phyloP scores from a whole-genome alignment of 371 early-diverging fungal genomes.

The Mortierella sp. region DNA sequence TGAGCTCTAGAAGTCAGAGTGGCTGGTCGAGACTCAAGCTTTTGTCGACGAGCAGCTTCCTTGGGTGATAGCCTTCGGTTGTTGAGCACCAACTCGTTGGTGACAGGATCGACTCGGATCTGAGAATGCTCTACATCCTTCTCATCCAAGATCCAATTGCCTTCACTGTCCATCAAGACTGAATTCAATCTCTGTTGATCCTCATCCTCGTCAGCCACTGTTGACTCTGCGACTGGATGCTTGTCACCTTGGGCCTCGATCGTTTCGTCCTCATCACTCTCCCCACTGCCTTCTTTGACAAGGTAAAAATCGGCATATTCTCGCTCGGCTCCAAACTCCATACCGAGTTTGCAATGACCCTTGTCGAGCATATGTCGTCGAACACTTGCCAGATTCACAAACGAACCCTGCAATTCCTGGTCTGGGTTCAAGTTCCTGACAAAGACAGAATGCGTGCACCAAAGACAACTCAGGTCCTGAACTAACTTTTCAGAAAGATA shows the following conservation, averaged over 20 bases:
- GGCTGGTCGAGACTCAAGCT: conserved; percentile 38
- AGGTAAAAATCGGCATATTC: conserved; percentile 73
- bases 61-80: conserved; percentile 47
- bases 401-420: conserved; percentile 38
- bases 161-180: conserved; percentile 43
- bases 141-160: conserved; percentile 49
- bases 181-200: conserved; percentile 10
- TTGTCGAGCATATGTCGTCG: conserved; percentile 76
- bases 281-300: conserved; percentile 32
- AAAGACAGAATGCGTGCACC: conserved; percentile 60
- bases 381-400: conserved; percentile 64
- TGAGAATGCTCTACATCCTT: conserved; percentile 5
- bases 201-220: conserved; percentile 40
- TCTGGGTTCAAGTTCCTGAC: conserved; percentile 30
- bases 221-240: conserved; percentile 4
- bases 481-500: conserved; percentile 72
- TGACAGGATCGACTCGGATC: conserved; percentile 37
- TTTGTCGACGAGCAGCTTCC: conserved; percentile 49
- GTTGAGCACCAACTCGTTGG: conserved; percentile 52
- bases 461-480: conserved; percentile 67
- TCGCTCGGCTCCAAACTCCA: conserved; percentile 67
- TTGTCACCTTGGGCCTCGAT: conserved; percentile 6
- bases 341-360: conserved; percentile 73
- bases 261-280: conserved; percentile 12
- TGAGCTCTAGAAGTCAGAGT: conserved; percentile 20